Evolutionary conservation across 2,329 filamentous ascomycete species (phyloP).

Genomic region (Hypoxylon sp.): DNA sequence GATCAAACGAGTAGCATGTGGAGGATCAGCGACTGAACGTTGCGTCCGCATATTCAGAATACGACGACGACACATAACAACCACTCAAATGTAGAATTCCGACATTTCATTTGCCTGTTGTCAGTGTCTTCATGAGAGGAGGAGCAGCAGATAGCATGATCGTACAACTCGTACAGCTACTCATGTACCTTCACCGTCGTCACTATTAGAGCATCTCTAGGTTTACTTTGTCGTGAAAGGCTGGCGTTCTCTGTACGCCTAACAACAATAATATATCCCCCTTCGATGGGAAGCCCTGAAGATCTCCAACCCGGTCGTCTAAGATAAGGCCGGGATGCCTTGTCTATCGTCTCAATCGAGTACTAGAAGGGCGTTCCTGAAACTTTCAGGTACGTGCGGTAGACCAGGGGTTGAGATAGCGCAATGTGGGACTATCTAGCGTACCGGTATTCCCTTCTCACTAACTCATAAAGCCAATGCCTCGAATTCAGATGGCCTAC

Average conservation of each 20-base stretch:
- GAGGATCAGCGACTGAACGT: constrained; percentile 33
- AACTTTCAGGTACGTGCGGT: constrained; percentile 35
- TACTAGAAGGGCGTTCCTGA: constrained; percentile 32
- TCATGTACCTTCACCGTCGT: neutral
- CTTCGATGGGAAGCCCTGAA: neutral
- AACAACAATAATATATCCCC: neutral
- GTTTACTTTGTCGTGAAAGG: neutral
- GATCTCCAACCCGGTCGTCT: constrained; percentile 3
- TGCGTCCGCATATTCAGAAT: constrained; percentile 37
- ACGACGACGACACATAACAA: constrained; percentile 24
- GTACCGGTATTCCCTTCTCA: constrained; percentile 16
- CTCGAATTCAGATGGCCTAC: constrained; percentile 16
- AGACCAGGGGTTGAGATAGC: constrained; percentile 37
- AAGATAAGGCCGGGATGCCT: constrained; percentile 30
- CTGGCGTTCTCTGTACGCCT: neutral
- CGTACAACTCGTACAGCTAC: neutral
- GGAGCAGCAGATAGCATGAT: neutral
- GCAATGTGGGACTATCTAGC: constrained; percentile 28
- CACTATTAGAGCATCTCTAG: constrained; percentile 1
- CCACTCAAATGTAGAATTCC: constrained; percentile 4
- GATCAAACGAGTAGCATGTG: constrained; percentile 17
- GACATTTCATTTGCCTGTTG: constrained; percentile 7
- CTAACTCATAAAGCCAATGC: constrained; percentile 3
- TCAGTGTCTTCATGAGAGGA: neutral
- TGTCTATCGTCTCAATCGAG: constrained; percentile 29